Conservation (phyloP, 2,329 filamentous ascomycete species). For the Monilinia fructigena region DNA sequence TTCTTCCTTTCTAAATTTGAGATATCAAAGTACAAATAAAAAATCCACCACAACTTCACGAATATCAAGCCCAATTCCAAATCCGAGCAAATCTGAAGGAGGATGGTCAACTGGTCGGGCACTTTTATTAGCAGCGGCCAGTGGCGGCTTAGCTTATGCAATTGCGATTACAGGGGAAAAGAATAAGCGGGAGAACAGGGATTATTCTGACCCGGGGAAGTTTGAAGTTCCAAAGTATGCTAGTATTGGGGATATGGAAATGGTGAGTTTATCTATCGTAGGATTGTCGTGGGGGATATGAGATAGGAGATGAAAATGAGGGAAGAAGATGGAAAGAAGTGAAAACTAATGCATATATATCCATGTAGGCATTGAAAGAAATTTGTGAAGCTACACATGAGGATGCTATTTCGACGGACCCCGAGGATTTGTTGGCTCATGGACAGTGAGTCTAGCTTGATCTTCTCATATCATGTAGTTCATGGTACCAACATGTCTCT, state of each 20-base stretch:
- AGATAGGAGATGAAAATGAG: background rate
- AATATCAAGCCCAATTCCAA: background rate
- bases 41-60: background rate
- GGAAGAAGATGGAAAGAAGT: background rate
- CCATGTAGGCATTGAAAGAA: constrained; percentile 52
- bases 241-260: constrained; percentile 50
- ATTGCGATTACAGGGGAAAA: constrained; percentile 27
- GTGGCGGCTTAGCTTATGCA: constrained; percentile 28
- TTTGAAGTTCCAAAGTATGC: constrained; percentile 46
- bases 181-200: constrained; percentile 23
- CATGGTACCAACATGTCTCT: background rate
- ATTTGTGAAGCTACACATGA: constrained; percentile 53
- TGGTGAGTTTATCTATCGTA: constrained; percentile 40
- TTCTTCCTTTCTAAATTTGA: background rate
- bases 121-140: constrained; percentile 32
- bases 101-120: constrained; percentile 34
- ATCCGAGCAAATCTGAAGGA: background rate
- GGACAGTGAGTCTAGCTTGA: constrained; percentile 47
- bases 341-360: constrained; percentile 1
- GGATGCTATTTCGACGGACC: constrained; percentile 61
- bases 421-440: constrained; percentile 59
- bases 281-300: background rate
- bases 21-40: background rate
- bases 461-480: background rate
- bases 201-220: constrained; percentile 38